phyloP scores from a whole-genome alignment of 2,329 filamentous ascomycete species.

The Ophiostoma tasmaniense region DNA sequence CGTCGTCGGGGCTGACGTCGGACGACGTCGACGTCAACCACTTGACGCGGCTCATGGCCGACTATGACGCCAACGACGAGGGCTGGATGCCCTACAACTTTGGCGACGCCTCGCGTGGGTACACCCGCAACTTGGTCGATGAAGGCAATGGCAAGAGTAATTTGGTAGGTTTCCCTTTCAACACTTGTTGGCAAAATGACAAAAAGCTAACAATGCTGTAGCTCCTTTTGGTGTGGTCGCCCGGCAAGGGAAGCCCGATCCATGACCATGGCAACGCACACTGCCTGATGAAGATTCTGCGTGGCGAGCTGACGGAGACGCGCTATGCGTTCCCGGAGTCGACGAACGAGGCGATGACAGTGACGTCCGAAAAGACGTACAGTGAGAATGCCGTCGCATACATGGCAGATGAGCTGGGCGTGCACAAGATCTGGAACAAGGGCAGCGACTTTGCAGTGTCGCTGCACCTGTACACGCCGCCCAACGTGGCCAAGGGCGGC shows the following conservation, averaged over 20 bases:
- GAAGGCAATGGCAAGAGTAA: constrained; percentile 65
- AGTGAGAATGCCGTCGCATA: constrained; percentile 70
- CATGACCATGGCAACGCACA: constrained; percentile 86
- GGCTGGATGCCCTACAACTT: constrained; percentile 73
- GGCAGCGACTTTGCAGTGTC: constrained; percentile 72
- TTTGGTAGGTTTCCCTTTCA: constrained; percentile 31
- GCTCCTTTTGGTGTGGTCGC: constrained; percentile 84
- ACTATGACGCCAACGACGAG: constrained; percentile 58
- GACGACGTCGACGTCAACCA: constrained; percentile 69
- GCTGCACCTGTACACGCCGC: constrained; percentile 82
- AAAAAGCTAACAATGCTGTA: constrained; percentile 29
- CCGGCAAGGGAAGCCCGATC: constrained; percentile 72
- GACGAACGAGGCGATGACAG: constrained; percentile 47
- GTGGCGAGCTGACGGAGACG: constrained; percentile 71
- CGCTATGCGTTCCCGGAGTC: constrained; percentile 64
- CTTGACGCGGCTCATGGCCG: constrained; percentile 63
- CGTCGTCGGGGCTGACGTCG: constrained; percentile 72
- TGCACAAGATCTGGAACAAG: constrained; percentile 75
- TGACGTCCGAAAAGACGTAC: constrained; percentile 61
- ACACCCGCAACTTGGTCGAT: constrained; percentile 84
- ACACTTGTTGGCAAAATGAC: not conserved
- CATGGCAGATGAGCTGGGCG: constrained; percentile 82
- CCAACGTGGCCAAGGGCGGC: constrained; percentile 74
- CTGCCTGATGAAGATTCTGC: constrained; percentile 85
- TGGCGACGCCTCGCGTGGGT: constrained; percentile 58